phyloP scores from a whole-genome alignment of 2,329 filamentous ascomycete species.

The Emergomyces orientalis region DNA sequence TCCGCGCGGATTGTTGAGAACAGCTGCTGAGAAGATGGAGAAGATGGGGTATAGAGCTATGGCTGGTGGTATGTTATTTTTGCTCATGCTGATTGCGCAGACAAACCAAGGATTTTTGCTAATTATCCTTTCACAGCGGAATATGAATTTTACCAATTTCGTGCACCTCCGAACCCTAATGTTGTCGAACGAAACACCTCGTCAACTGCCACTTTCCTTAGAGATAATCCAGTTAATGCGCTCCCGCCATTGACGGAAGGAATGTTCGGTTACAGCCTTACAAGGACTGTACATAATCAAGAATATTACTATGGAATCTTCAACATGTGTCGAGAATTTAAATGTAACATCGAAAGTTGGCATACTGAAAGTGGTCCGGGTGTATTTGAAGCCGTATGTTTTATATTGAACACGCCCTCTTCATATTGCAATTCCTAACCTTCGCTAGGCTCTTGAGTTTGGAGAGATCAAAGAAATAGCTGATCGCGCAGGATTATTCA shows the following conservation, averaged over 20 bases:
- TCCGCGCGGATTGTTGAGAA: slow-evolving; percentile 65
- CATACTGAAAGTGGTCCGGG: slow-evolving; percentile 90
- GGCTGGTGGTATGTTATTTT: slow-evolving; percentile 63
- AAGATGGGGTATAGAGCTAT: slow-evolving; percentile 67
- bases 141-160: slow-evolving; percentile 92
- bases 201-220: slow-evolving; percentile 64
- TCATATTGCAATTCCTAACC: background rate
- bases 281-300: slow-evolving; percentile 77
- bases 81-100: background rate
- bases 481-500: slow-evolving; percentile 85
- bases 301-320: slow-evolving; percentile 88
- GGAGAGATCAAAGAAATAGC: slow-evolving; percentile 83
- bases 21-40: slow-evolving; percentile 57
- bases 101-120: slow-evolving; percentile 10
- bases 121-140: slow-evolving; percentile 53
- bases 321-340: slow-evolving; percentile 66
- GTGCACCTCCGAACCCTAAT: slow-evolving; percentile 48
- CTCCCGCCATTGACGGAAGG: slow-evolving; percentile 77
- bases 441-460: slow-evolving; percentile 65
- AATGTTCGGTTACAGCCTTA: slow-evolving; percentile 93
- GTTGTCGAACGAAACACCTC: slow-evolving; percentile 51
- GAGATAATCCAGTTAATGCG: slow-evolving; percentile 60
- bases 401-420: background rate
- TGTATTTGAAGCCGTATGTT: slow-evolving; percentile 75
- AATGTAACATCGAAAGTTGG: slow-evolving; percentile 83